Evolutionary conservation across 169 alveolate genomes (phyloP).

Genomic region (Perkinsus chesapeaki): DNA sequence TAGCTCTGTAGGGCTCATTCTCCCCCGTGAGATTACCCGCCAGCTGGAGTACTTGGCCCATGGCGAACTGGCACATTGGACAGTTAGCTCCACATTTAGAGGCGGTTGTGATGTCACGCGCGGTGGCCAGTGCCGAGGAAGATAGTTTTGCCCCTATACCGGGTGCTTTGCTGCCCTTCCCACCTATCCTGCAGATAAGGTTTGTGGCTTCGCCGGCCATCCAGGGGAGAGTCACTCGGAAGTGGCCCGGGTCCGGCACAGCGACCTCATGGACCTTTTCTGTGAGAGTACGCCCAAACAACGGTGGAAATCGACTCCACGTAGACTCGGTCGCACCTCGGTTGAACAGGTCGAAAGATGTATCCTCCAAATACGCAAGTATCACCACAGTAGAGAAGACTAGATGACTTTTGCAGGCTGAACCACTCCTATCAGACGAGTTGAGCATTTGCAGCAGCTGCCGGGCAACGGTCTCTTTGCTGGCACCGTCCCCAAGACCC

Average conservation of each 20-base stretch:
- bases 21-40: neutral
- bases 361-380: neutral
- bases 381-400: neutral
- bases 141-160: neutral
- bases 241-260: neutral
- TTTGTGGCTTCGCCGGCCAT: neutral
- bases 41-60: neutral
- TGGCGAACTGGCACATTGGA: neutral
- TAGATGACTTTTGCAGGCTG: neutral
- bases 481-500: neutral
- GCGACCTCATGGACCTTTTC: neutral
- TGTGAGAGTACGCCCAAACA: neutral
- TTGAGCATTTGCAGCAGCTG: neutral
- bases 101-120: neutral
- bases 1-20: neutral
- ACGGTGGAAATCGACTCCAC: neutral
- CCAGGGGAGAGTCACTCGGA: neutral
- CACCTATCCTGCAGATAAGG: neutral
- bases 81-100: neutral
- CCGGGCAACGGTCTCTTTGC: neutral
- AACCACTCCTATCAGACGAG: neutral
- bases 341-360: neutral
- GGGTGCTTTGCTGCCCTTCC: neutral
- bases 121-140: neutral
- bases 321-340: neutral